Conservation (phyloP, 2,329 filamentous ascomycete species). For the Pseudopithomyces chartarum region DNA sequence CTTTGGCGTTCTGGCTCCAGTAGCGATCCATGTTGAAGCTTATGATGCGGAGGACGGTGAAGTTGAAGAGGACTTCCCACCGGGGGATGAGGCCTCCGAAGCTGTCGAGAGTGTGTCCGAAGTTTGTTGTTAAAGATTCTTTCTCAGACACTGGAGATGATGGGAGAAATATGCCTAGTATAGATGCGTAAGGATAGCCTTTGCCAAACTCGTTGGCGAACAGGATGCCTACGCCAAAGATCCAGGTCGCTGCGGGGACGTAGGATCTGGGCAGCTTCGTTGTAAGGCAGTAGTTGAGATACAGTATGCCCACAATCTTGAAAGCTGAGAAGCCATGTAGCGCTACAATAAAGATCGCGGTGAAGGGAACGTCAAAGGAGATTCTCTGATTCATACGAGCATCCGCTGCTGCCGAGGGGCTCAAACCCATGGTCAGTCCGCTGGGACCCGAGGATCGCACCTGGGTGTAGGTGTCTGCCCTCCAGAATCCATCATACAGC, state of each 20-base stretch:
- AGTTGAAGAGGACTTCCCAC: conserved; percentile 98
- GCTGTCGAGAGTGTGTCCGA: conserved; percentile 75
- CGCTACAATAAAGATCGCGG: conserved; percentile 74
- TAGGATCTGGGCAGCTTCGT: conserved; percentile 72
- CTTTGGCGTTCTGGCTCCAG: conserved; percentile 75
- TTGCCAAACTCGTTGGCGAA: conserved; percentile 86
- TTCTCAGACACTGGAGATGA: conserved; percentile 49
- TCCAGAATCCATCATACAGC: conserved; percentile 65
- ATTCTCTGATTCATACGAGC: conserved; percentile 66
- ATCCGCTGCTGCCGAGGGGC: conserved; percentile 57
- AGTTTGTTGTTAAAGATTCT: conserved; percentile 55
- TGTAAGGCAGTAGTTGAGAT: conserved; percentile 79
- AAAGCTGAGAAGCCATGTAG: conserved; percentile 84
- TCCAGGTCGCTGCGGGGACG: conserved; percentile 80
- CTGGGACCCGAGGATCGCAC: conserved; percentile 42
- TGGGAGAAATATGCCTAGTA: conserved; percentile 61
- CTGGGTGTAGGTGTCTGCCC: conserved; percentile 51
- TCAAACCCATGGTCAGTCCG: conserved; percentile 48
- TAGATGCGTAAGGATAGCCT: conserved; percentile 74
- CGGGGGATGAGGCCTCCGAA: conserved; percentile 82
- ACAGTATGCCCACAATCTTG: conserved; percentile 82
- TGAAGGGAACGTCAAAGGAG: conserved; percentile 83
- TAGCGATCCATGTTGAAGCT: conserved; percentile 98
- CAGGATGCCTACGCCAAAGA: conserved; percentile 82
- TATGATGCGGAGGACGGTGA: conserved; percentile 88